Percentiles rank a stretch among this genome's conserved stretches.
phyloP scores from a whole-genome alignment of 2,329 filamentous ascomycete genomes.

The Colletotrichum kahawae region DNA sequence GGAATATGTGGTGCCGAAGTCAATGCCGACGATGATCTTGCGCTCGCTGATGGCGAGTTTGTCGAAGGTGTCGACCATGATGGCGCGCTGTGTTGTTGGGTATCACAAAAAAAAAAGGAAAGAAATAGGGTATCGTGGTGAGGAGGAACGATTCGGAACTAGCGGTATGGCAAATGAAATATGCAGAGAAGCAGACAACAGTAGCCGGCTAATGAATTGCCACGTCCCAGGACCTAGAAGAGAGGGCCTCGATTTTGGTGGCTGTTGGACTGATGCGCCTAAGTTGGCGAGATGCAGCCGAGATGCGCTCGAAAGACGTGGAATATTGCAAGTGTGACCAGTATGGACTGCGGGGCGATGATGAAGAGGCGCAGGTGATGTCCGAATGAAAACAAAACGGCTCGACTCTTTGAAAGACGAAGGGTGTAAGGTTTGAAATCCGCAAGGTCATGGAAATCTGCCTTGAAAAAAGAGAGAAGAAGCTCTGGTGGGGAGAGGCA shows the following conservation, averaged over 20 bases:
- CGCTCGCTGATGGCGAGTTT: constrained; percentile 37
- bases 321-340: not conserved
- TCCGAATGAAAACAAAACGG: not conserved
- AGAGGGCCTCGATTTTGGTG: not conserved
- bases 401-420: not conserved
- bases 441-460: not conserved
- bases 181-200: not conserved
- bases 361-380: not conserved
- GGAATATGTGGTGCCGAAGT: constrained; percentile 63
- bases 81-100: not conserved
- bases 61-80: constrained; percentile 38
- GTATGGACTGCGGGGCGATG: not conserved
- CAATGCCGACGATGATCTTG: constrained; percentile 57
- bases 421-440: not conserved
- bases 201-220: not conserved
- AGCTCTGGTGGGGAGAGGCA: not conserved
- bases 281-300: not conserved
- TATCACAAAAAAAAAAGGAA: not conserved
- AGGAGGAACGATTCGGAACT: not conserved
- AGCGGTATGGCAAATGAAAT: not conserved
- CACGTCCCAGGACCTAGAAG: not conserved
- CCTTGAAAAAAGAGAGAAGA: not conserved
- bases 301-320: not conserved
- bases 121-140: not conserved
- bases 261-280: not conserved